phyloP scores from a whole-genome alignment of 2,329 filamentous ascomycete genomes.

The Alternaria metachromatica region DNA sequence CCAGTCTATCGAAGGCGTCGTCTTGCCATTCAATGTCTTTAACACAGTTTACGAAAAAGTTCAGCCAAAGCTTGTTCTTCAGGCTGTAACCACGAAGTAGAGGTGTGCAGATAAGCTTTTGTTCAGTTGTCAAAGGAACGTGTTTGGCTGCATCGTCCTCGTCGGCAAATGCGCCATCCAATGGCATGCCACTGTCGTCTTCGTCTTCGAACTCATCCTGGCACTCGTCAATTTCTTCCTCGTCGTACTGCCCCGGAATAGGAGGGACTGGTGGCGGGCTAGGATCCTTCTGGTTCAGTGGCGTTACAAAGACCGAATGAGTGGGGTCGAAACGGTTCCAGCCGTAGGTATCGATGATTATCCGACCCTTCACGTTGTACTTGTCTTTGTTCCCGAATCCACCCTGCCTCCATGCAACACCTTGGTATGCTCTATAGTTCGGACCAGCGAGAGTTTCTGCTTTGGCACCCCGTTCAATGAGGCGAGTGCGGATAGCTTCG shows the following conservation, averaged over 20 bases:
- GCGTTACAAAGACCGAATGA: conserved; percentile 47
- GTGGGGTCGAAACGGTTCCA: conserved; percentile 60
- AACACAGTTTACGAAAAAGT: conserved; percentile 47
- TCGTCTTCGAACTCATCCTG: conserved; percentile 1
- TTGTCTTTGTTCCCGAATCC: conserved; percentile 48
- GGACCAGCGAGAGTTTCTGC: conserved; percentile 57
- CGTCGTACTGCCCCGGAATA: conserved; percentile 4
- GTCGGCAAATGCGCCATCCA: conserved; percentile 23
- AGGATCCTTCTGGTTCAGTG: conserved; percentile 43
- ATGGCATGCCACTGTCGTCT: conserved; percentile 23
- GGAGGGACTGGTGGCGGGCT: not conserved
- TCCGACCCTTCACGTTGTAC: conserved; percentile 55
- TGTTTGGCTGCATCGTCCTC: conserved; percentile 23
- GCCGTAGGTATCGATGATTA: conserved; percentile 61
- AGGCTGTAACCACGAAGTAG: conserved; percentile 47
- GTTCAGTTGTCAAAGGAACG: conserved; percentile 18
- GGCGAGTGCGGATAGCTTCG: conserved; percentile 45
- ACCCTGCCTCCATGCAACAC: conserved; percentile 50
- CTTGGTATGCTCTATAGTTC: conserved; percentile 60
- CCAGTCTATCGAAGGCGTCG: conserved; percentile 54
- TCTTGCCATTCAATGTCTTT: conserved; percentile 54
- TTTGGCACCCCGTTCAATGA: conserved; percentile 56
- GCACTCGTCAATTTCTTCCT: conserved; percentile 13
- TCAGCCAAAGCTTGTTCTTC: conserved; percentile 37
- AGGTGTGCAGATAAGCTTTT: conserved; percentile 52